phyloP scores from a whole-genome alignment of 2,329 filamentous ascomycete genomes.

The Alternaria dauci region DNA sequence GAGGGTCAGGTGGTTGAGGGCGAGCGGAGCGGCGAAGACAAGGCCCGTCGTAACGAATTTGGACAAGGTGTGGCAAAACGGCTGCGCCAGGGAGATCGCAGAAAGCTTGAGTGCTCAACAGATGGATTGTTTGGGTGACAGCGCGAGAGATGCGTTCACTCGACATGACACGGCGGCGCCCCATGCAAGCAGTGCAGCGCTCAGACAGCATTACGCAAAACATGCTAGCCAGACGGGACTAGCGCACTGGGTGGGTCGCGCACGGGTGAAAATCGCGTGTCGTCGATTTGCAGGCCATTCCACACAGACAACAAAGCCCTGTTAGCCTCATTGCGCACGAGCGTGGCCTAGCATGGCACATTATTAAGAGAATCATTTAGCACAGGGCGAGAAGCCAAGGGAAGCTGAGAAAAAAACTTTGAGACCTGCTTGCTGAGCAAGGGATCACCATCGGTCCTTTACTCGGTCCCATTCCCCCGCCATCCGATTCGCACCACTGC shows the following conservation, averaged over 20 bases:
- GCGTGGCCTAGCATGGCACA: conserved; percentile 23
- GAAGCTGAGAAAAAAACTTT: conserved; percentile 21
- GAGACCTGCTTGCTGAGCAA: conserved; percentile 24
- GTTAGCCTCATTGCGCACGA: conserved; percentile 29
- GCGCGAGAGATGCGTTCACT: conserved; percentile 17
- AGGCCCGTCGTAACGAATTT: conserved; percentile 7
- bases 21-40: conserved; percentile 5
- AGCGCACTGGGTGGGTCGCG: conserved; percentile 25
- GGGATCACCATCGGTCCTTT: conserved; percentile 36
- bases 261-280: conserved; percentile 27
- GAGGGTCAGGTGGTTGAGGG: conserved; percentile 5
- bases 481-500: conserved; percentile 41
- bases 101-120: conserved; percentile 20
- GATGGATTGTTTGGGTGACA: conserved; percentile 6
- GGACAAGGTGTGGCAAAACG: conserved; percentile 18
- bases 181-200: conserved; percentile 5
- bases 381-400: conserved; percentile 24
- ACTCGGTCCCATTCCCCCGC: conserved; percentile 44
- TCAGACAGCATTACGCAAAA: conserved; percentile 19
- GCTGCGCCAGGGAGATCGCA: conserved; percentile 10
- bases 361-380: conserved; percentile 38
- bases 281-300: conserved; percentile 30
- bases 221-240: neutral
- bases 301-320: conserved; percentile 33
- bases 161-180: conserved; percentile 13